Percentiles rank a stretch among this genome's conserved stretches.
These are phyloP conservation scores for Suillus alpinus DNA, from an alignment of 768 basidiomycete genomes.

Conservation along the genomic window DNA sequence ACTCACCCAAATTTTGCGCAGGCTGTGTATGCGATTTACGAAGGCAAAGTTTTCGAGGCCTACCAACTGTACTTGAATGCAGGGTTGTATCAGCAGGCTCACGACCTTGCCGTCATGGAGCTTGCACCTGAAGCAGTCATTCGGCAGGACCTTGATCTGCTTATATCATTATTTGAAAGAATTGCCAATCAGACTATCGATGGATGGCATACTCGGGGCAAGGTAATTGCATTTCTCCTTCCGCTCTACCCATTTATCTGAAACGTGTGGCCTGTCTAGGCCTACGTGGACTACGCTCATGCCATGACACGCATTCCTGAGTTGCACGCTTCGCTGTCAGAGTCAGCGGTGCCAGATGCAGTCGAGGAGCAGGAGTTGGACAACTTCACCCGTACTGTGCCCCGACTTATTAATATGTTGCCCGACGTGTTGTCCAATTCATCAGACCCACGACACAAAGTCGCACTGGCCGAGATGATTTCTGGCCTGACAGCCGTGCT, in stretches of 20 bases:
- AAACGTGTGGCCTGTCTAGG: constrained; percentile 34
- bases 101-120: constrained; percentile 80
- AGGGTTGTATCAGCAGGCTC: constrained; percentile 68
- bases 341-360: constrained; percentile 44
- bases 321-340: constrained; percentile 43
- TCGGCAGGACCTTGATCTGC: constrained; percentile 48
- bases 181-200: constrained; percentile 59
- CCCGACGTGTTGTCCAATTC: constrained; percentile 64
- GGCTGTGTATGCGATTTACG: constrained; percentile 65
- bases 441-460: constrained; percentile 60
- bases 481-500: constrained; percentile 55
- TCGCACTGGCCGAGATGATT: constrained; percentile 73
- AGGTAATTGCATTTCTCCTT: constrained; percentile 44
- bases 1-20: constrained; percentile 25
- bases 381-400: constrained; percentile 54
- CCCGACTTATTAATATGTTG: constrained; percentile 62
- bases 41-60: constrained; percentile 64
- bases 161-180: constrained; percentile 65
- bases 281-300: constrained; percentile 70
- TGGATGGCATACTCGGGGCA: constrained; percentile 82
- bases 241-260: constrained; percentile 7
- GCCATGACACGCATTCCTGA: constrained; percentile 60
- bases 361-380: constrained; percentile 54
- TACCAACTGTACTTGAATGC: constrained; percentile 77
- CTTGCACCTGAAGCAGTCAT: constrained; percentile 88